A percentile compares a stretch with the other conserved stretches of the same genome.
These are phyloP conservation scores for Candida rishiriensis DNA, from an alignment of 805 yeast species.

Conservation along the genomic window DNA sequence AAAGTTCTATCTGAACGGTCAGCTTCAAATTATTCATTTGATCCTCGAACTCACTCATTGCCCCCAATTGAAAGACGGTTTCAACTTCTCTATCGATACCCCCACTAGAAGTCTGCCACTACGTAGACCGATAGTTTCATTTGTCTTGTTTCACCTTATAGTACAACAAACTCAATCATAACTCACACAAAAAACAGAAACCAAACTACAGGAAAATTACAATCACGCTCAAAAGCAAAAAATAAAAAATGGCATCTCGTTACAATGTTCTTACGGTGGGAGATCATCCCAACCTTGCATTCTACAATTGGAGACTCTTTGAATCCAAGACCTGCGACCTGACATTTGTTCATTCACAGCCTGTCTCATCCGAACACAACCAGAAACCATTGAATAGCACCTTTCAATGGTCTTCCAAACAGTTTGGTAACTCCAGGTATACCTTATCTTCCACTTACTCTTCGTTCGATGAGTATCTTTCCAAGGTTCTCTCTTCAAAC, in stretches of 20 bases:
- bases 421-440: conserved; percentile 31
- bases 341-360: conserved; percentile 35
- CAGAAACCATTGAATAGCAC: conserved; percentile 6
- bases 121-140: no score
- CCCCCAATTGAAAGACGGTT: no score
- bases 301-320: conserved; percentile 55
- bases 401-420: conserved; percentile 28
- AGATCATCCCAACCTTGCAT: conserved; percentile 51
- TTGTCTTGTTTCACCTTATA: no score
- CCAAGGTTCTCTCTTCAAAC: conserved; percentile 6
- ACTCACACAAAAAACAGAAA: no score
- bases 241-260: conserved; percentile 24
- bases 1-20: no score
- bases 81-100: no score
- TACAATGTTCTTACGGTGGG: conserved; percentile 41
- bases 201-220: no score
- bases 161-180: no score
- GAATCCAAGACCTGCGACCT: conserved; percentile 38
- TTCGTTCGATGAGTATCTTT: conserved; percentile 25
- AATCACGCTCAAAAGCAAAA: no score
- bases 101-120: no score
- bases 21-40: no score
- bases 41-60: no score
- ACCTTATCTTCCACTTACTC: conserved; percentile 16
- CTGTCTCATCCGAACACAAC: conserved; percentile 1